Evolutionary conservation across 768 basidiomycete species (phyloP), one percentile per base, ranked within the genome.

Genomic region (Mycena amicta): DNA sequence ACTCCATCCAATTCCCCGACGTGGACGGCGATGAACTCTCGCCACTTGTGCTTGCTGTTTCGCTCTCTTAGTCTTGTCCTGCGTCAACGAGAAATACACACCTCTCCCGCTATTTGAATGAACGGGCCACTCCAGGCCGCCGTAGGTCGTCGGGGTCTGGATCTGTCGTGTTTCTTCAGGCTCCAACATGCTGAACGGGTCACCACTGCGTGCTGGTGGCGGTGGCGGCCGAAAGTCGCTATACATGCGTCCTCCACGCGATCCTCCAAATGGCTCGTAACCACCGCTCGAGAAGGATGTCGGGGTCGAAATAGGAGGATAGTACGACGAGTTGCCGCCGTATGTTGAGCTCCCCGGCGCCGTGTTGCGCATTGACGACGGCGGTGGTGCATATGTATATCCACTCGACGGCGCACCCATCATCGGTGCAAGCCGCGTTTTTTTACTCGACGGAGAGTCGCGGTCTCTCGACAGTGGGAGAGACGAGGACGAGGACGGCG

Each of bases 101-200:
- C 22, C 8, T 45, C 49, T 52, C 4, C 26, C 33, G 47, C 29
- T 59, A 33, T 27, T 50, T 18, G 41, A 57, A 30, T 63, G 62
- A 55, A 64, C 62, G 15, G 62, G 62, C 62, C 62, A 64, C 52
- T 64, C 59, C 12, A 64, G 52, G 18, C 62, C 61, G 20, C 41
- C 29, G 13, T 59, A 63, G 23, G 25, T 16, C 18, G 29, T 43
- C 25, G 39, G 49, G 15, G 47, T 20, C 30, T 63, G 62, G 8
- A 30, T 37, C 20, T 47, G 58, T 15, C 47, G 27, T 52, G 62
- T 13, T 15, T 60, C 62, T 4, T 60, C 59, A 6, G 40, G 5
- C 16, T 64, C 62, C 33, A 64, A n/a, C 49, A 64, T 27, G 16
- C 59, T 51, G 33, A 64, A 64, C 43, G 59, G 62, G 53, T 64